Percentiles rank a stretch among this genome's conserved stretches.
Evolutionary conservation across 31 red algal genomes (phyloP).

Genomic region (Bonnemaisonia californica): DNA sequence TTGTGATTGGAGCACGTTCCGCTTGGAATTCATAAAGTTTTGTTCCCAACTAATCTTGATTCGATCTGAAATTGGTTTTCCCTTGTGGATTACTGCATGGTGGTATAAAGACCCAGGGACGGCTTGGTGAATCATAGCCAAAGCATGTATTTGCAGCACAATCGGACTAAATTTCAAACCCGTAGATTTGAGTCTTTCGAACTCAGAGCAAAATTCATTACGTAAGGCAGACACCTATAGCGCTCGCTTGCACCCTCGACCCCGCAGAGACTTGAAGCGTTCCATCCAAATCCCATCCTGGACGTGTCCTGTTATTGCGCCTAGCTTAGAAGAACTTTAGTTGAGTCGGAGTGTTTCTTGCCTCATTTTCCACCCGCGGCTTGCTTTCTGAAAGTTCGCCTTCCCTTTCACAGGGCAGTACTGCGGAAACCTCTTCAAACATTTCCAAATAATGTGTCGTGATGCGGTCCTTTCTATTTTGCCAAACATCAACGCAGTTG

Average conservation of each 20-base stretch:
- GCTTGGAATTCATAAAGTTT: background rate
- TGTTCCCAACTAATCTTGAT: constrained; percentile 4
- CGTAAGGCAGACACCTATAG: background rate
- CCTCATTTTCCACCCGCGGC: constrained; percentile 3
- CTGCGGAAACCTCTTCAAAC: background rate
- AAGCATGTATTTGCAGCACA: background rate
- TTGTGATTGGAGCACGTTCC: background rate
- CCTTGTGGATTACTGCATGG: background rate
- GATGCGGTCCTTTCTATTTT: background rate
- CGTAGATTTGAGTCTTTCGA: background rate
- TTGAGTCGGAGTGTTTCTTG: background rate
- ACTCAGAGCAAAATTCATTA: background rate
- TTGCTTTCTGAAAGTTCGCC: constrained; percentile 27
- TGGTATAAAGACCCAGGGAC: background rate
- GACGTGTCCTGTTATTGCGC: background rate
- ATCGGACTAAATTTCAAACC: constrained; percentile 19
- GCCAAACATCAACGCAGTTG: background rate
- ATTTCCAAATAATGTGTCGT: background rate
- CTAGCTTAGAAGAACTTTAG: background rate
- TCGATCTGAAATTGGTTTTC: background rate
- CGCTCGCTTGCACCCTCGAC: background rate
- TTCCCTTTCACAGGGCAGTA: background rate
- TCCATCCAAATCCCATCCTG: background rate
- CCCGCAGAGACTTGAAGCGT: background rate
- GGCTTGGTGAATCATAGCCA: background rate